A percentile compares a stretch with the other conserved stretches of the same genome.
Conservation (phyloP, 345 rosid genomes). For the Eucalyptus marginata region DNA sequence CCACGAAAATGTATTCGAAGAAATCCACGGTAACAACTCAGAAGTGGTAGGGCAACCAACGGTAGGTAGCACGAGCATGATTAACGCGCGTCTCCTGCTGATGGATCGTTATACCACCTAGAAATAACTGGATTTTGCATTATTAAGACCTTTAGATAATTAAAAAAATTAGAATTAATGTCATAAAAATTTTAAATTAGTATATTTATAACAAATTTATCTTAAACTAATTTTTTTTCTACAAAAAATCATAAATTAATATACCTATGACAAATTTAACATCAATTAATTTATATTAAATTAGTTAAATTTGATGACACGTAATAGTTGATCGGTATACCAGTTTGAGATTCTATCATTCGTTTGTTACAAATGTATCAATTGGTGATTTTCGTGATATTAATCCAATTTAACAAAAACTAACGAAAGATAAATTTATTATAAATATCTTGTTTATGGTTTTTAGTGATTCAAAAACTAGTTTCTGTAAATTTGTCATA, state of each 20-base stretch:
- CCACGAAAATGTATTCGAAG: not conserved
- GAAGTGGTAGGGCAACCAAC: not conserved
- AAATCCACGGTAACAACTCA: not conserved
- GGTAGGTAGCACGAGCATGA: not conserved
- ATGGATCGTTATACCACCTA: not conserved
- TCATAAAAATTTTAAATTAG: too few species aligned
- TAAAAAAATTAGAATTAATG: too few species aligned
- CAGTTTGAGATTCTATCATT: fast-evolving
- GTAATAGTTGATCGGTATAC: fast-evolving
- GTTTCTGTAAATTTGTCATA: too few species aligned
- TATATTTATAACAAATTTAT: too few species aligned
- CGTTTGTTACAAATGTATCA: fast-evolving
- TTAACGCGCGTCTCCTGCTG: not conserved
- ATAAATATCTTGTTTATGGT: too few species aligned
- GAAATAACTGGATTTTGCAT: not conserved
- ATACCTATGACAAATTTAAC: fast-evolving
- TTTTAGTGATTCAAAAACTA: not conserved
- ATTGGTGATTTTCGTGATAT: too few species aligned
- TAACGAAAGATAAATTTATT: too few species aligned
- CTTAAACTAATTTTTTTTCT: too few species aligned
- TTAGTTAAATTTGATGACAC: fast-evolving
- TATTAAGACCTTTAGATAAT: not conserved
- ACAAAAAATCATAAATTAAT: too few species aligned
- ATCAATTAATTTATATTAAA: too few species aligned
- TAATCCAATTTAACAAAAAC: too few species aligned